phyloP scores from a whole-genome alignment of 345 rosid genomes.

The Physaria fendleri region DNA sequence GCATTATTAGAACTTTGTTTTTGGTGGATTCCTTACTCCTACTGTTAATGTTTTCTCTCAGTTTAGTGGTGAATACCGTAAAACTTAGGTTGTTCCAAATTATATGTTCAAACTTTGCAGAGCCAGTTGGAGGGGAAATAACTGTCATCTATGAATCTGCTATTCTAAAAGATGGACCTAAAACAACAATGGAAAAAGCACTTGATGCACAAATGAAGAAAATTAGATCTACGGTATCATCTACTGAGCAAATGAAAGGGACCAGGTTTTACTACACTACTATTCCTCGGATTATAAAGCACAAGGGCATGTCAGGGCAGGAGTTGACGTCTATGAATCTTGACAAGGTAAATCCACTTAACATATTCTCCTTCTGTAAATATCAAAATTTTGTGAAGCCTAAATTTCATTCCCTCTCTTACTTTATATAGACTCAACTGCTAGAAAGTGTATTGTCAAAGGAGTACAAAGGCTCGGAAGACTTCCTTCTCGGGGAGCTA shows the following conservation, averaged over 20 bases:
- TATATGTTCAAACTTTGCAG: constrained; percentile 33
- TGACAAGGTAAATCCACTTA: constrained; percentile 56
- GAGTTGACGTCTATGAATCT: constrained; percentile 84
- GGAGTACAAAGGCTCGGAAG: constrained; percentile 69
- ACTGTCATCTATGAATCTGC: constrained; percentile 57
- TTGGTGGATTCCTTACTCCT: not conserved
- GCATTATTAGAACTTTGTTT: not conserved
- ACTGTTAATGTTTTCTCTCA: not conserved
- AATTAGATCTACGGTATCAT: constrained; percentile 39
- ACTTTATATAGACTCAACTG: constrained; percentile 48
- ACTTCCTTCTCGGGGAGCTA: constrained; percentile 77
- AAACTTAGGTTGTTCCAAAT: not conserved
- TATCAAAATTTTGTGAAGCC: not conserved
- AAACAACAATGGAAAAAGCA: constrained; percentile 56
- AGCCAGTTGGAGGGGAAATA: constrained; percentile 91
- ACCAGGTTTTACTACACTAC: constrained; percentile 72
- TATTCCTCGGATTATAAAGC: constrained; percentile 65
- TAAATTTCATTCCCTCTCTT: not conserved
- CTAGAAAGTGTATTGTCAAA: constrained; percentile 53
- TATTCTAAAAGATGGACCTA: constrained; percentile 37
- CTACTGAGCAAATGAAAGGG: constrained; percentile 35
- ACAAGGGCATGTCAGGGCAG: constrained; percentile 52
- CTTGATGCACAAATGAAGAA: constrained; percentile 62
- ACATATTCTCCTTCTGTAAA: not conserved
- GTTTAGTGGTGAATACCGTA: not conserved